phyloP scores from a whole-genome alignment of 768 basidiomycete species.

The Tulasnella sp. region DNA sequence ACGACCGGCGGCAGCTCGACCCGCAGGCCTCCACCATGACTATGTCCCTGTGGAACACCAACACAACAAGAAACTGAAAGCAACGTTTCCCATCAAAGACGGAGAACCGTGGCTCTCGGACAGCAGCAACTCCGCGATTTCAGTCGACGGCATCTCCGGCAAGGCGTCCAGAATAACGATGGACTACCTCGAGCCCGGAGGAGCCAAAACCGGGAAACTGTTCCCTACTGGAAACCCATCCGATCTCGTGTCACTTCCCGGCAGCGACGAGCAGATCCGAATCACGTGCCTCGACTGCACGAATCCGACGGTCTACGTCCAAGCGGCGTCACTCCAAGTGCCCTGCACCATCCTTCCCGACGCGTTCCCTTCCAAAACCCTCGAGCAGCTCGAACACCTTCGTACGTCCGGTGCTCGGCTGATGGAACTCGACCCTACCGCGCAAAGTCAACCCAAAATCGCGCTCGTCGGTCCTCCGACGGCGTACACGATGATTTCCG shows the following conservation, averaged over 20 bases:
- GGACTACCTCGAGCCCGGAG: constrained; percentile 54
- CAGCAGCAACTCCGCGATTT: constrained; percentile 37
- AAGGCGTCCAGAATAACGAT: constrained; percentile 51
- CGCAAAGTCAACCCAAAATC: constrained; percentile 18
- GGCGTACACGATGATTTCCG: constrained; percentile 8
- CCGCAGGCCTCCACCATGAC: not conserved
- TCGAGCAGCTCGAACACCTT: constrained; percentile 33
- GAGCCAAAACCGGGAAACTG: constrained; percentile 59
- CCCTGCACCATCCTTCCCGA: constrained; percentile 8
- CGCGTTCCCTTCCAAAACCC: constrained; percentile 28
- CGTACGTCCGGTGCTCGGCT: not conserved
- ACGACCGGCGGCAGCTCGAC: not conserved
- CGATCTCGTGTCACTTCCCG: constrained; percentile 33
- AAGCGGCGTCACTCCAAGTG: constrained; percentile 31
- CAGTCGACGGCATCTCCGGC: constrained; percentile 59
- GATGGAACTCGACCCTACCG: constrained; percentile 1
- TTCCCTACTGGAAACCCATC: constrained; percentile 46
- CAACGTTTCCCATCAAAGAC: constrained; percentile 47
- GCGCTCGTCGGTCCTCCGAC: constrained; percentile 18
- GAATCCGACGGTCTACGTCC: constrained; percentile 38
- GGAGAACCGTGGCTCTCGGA: constrained; percentile 17
- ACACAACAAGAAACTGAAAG: constrained; percentile 60
- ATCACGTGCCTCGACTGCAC: constrained; percentile 54
- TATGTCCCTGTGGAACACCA: constrained; percentile 45
- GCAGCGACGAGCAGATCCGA: constrained; percentile 31